phyloP scores from a whole-genome alignment of 2,329 filamentous ascomycete species.

The Xylariaceae sp. region DNA sequence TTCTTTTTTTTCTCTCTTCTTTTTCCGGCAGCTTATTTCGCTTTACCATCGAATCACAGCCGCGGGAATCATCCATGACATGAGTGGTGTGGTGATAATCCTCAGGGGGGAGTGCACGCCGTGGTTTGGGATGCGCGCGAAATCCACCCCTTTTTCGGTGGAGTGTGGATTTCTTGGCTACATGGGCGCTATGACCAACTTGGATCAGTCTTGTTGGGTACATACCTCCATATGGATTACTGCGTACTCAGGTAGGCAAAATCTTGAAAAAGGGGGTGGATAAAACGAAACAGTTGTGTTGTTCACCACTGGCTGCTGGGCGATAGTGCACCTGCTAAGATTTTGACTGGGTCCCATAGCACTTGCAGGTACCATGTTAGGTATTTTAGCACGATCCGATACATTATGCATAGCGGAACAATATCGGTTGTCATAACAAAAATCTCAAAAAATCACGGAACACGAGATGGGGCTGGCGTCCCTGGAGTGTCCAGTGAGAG shows the following conservation, averaged over 20 bases:
- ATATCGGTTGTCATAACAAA: slow-evolving; percentile 19
- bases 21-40: slow-evolving; percentile 32
- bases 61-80: neutral
- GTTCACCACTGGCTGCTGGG: neutral
- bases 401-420: slow-evolving; percentile 15
- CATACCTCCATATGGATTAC: too few species aligned
- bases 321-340: slow-evolving; percentile 12
- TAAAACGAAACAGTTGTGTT: neutral
- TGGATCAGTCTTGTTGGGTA: slow-evolving; percentile 1
- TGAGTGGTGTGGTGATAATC: neutral
- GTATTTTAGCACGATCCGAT: slow-evolving; percentile 10
- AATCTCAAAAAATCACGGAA: slow-evolving; percentile 1
- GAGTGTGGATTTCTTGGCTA: slow-evolving; percentile 19
- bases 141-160: slow-evolving; percentile 9
- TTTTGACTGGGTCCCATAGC: slow-evolving; percentile 2
- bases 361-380: slow-evolving; percentile 1
- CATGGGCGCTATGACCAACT: too few species aligned
- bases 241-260: too few species aligned
- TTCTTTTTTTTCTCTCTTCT: slow-evolving; percentile 25
- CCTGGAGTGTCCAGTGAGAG: slow-evolving; percentile 25
- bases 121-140: slow-evolving; percentile 19
- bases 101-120: slow-evolving; percentile 9
- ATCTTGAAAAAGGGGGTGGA: slow-evolving; percentile 12
- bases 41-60: slow-evolving; percentile 29
- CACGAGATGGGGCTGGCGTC: slow-evolving; percentile 25